Percentiles rank a stretch among this genome's conserved stretches.
phyloP scores from a whole-genome alignment of 306 rosid genomes.

The Lotus japonicus region DNA sequence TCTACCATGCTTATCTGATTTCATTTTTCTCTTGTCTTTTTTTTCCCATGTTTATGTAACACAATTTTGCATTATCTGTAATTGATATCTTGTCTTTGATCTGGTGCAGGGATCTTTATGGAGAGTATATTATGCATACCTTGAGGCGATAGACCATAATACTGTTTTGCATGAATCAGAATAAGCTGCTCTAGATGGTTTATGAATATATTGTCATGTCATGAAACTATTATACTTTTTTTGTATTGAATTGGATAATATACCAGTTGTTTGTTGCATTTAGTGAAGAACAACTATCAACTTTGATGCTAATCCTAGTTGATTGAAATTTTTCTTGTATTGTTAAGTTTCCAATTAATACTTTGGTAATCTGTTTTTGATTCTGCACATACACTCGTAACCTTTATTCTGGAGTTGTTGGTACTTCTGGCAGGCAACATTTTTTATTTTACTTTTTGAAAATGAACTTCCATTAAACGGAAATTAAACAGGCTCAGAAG shows the following conservation, averaged over 20 bases:
- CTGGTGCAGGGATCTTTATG: constrained; percentile 91
- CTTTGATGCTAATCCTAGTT: neutral
- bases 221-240: neutral
- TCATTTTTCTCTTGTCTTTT: neutral
- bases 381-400: neutral
- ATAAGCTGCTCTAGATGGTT: constrained; percentile 15
- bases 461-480: no score
- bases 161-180: constrained; percentile 12
- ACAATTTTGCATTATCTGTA: neutral
- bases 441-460: no score
- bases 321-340: neutral
- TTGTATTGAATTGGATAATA: constrained; percentile 14
- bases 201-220: constrained; percentile 11
- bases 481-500: no score
- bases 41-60: neutral
- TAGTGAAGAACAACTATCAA: constrained; percentile 1
- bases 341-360: neutral
- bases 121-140: constrained; percentile 77
- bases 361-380: neutral
- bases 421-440: neutral
- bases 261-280: neutral
- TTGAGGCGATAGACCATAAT: constrained; percentile 60
- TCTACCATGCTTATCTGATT: neutral
- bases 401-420: neutral
- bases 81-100: constrained; percentile 4